Evolutionary conservation across 2,329 filamentous ascomycete genomes (phyloP).

Genomic region (Paraphaeosphaeria sporulosa): DNA sequence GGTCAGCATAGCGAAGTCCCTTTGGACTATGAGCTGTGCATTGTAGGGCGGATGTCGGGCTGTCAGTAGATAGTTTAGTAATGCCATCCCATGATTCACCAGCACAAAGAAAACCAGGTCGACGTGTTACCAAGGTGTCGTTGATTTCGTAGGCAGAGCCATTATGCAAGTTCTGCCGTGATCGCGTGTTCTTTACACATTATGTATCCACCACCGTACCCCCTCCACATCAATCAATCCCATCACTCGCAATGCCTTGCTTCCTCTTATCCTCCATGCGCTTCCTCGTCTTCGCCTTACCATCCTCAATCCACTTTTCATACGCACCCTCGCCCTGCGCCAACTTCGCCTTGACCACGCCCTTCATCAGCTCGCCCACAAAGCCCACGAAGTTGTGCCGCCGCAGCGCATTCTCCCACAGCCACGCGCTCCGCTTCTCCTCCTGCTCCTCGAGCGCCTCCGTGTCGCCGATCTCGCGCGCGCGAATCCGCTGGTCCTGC

Average conservation of each 20-base stretch:
- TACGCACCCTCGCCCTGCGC: conserved; percentile 71
- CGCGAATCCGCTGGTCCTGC: conserved; percentile 78
- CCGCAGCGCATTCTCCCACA: conserved; percentile 92
- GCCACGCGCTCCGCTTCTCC: conserved; percentile 84
- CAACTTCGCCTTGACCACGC: conserved; percentile 79
- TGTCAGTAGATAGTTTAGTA: conserved; percentile 1
- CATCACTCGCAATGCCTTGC: conserved; percentile 34
- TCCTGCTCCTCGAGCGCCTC: conserved; percentile 82
- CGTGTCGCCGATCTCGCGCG: conserved; percentile 80
- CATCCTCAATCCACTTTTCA: conserved; percentile 75
- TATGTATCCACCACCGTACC: background rate
- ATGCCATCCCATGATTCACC: background rate
- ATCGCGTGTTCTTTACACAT: background rate
- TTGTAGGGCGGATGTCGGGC: background rate
- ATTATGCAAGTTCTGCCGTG: background rate
- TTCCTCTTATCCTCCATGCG: conserved; percentile 56
- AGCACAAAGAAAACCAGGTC: background rate
- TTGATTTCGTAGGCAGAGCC: conserved; percentile 1
- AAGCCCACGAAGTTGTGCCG: conserved; percentile 97
- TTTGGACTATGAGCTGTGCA: background rate
- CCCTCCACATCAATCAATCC: conserved; percentile 21
- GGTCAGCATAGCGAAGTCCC: background rate
- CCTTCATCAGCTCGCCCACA: conserved; percentile 87
- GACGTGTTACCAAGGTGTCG: background rate
- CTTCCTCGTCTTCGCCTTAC: conserved; percentile 65